Evolutionary conservation across 164 flowering plant species (phyloP).

Genomic region (Vitis riparia): DNA sequence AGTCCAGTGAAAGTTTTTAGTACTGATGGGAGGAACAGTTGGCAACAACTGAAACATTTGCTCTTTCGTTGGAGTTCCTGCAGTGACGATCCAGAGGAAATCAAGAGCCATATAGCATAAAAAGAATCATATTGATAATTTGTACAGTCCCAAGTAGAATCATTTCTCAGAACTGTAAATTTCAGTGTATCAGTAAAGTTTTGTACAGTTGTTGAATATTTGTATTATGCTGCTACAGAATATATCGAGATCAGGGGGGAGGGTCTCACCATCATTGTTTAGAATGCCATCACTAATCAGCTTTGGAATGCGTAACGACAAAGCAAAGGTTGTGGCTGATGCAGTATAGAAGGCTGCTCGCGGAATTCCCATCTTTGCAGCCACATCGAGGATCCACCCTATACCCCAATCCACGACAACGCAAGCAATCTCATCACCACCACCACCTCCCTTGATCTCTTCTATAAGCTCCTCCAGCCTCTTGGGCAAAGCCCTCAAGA

Average conservation of each 20-base stretch:
- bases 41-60: too few relatives aligned
- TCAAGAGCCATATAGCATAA: too few relatives aligned
- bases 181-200: neutral
- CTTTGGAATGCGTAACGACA: conserved; percentile 21
- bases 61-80: too few relatives aligned
- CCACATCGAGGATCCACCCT: conserved; percentile 34
- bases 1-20: too few relatives aligned
- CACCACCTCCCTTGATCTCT: conserved; percentile 10
- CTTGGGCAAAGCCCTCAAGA: conserved; percentile 18
- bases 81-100: too few relatives aligned
- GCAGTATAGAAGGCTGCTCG: conserved; percentile 39
- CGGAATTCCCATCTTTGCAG: conserved; percentile 27
- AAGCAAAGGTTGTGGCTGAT: conserved; percentile 19
- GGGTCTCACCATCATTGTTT: too few relatives aligned
- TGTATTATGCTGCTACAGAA: neutral
- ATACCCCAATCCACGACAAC: conserved; percentile 32
- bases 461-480: conserved; percentile 31
- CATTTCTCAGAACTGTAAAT: too few relatives aligned
- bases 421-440: conserved; percentile 17
- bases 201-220: neutral
- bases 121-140: too few relatives aligned
- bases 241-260: too few relatives aligned
- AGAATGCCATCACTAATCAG: conserved; percentile 32
- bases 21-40: too few relatives aligned
- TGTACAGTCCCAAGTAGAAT: too few relatives aligned